Percentiles rank a stretch among this genome's conserved stretches.
Conservation (phyloP, 106 monocot species). For the Amphibolis antarctica region DNA sequence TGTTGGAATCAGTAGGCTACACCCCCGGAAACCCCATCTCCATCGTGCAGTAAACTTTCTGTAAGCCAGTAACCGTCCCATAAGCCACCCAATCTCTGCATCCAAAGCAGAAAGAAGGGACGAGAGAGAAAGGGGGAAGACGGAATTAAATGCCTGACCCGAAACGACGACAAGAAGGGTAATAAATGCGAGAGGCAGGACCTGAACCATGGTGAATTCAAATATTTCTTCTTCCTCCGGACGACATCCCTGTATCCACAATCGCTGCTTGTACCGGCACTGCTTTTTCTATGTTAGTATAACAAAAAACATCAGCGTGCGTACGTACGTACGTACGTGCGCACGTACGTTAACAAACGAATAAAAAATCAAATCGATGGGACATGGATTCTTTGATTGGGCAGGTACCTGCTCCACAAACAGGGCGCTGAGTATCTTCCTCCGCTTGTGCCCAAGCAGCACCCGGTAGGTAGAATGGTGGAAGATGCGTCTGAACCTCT, state of each 20-base stretch:
- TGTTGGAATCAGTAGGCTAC: conserved; percentile 55
- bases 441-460: conserved; percentile 74
- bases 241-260: conserved; percentile 76
- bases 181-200: conserved; percentile 7
- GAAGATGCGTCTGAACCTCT: conserved; percentile 84
- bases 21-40: conserved; percentile 67
- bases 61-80: conserved; percentile 96
- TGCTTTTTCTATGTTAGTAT: too few relatives aligned
- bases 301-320: background rate
- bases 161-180: background rate
- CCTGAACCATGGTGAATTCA: conserved; percentile 91
- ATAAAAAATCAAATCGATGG: background rate
- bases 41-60: conserved; percentile 84
- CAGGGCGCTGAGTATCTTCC: conserved; percentile 62
- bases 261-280: conserved; percentile 76
- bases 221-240: conserved; percentile 91
- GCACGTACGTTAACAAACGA: too few relatives aligned
- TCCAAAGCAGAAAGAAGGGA: background rate
- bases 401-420: conserved; percentile 64
- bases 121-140: background rate
- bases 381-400: background rate
- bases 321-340: too few relatives aligned
- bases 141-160: background rate
- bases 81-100: conserved; percentile 69
- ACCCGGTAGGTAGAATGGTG: conserved; percentile 86